Base-by-base conservation (phyloP, 805 yeast species). In the Wickerhamomyces subpelliculosus region DNA sequence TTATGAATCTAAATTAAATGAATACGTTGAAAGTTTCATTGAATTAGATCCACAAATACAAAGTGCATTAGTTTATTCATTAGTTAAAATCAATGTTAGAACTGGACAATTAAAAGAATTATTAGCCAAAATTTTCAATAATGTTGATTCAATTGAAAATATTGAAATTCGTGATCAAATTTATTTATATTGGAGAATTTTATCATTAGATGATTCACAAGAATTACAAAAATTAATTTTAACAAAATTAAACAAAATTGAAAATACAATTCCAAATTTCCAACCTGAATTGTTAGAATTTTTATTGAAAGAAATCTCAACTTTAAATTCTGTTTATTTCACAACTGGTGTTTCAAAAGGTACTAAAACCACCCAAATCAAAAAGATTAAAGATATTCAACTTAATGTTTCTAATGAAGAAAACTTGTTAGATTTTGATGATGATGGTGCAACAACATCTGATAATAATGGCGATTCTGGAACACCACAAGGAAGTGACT, bases 241-340 rank as follows among this genome's bases (percentile, higher is more conserved):
- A 41, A 68, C 77, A 10, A 73, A 72, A 43, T 64, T 84, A 39
- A 95, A 96, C 11, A 74, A 77, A 9, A 75, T 93, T 41, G 73
- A 76, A 32, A 72, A 86, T 2, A 80, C 88, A 2, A 75, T 89
- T 23, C 81, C 87, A 30, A 61, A 70, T 16, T 81, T 89, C 51
- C 78, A 86, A 29, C 81, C 85, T 0, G 69, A 67, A 18, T 67
- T 87, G 5, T 69, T 89, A 40, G 75, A 79, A 30, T 80, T 77
- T 44, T 68, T 93, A 35, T 54, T 90, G 23, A 56, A 65, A n/a
- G 95, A 90, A 55, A 62, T 90, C 39, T 80, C 94, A 3, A 82
- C 93, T 8, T 70, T 93, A 44, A 80, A 96, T 27, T 86, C 97
- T 0, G 93, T 93, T 3, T 86, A 86, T 54, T 94, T 84, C 60